Evolutionary conservation across 2,329 filamentous ascomycete species (phyloP).

Genomic region (Arthrinium puccinioides): DNA sequence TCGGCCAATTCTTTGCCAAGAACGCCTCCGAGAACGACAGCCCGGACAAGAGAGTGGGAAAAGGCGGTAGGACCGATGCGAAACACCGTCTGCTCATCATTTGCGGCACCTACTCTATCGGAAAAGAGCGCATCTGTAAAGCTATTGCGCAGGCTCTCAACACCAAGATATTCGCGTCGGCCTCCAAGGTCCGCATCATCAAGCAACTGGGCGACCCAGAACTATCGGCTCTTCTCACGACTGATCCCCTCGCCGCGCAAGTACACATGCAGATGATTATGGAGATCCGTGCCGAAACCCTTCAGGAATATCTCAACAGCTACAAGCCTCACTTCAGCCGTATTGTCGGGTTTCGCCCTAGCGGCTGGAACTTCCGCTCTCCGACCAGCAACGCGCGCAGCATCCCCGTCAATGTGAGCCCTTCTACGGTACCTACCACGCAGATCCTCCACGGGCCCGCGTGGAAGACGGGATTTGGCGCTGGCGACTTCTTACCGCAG

Average conservation of each 20-base stretch:
- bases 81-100: slow-evolving; percentile 74
- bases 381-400: slow-evolving; percentile 49
- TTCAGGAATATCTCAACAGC: slow-evolving; percentile 78
- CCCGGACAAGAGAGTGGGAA: neutral
- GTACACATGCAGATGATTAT: slow-evolving; percentile 97
- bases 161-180: slow-evolving; percentile 82
- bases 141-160: slow-evolving; percentile 81
- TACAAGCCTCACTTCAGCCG: slow-evolving; percentile 78
- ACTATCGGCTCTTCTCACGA: slow-evolving; percentile 68
- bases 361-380: slow-evolving; percentile 88
- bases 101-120: slow-evolving; percentile 95
- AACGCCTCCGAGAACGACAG: slow-evolving; percentile 17
- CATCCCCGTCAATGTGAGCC: slow-evolving; percentile 47
- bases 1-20: slow-evolving; percentile 47
- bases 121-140: slow-evolving; percentile 92
- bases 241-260: slow-evolving; percentile 75
- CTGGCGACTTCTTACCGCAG: slow-evolving; percentile 69
- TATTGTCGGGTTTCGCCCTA: slow-evolving; percentile 85
- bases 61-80: slow-evolving; percentile 16
- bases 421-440: slow-evolving; percentile 40
- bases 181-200: slow-evolving; percentile 78
- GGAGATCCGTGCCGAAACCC: slow-evolving; percentile 85
- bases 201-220: slow-evolving; percentile 80
- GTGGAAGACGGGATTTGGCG: slow-evolving; percentile 71
- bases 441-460: slow-evolving; percentile 49